Evolutionary conservation across 805 yeast species (phyloP), one percentile per base, ranked within the genome.

Genomic region (Ogataea angusta): DNA sequence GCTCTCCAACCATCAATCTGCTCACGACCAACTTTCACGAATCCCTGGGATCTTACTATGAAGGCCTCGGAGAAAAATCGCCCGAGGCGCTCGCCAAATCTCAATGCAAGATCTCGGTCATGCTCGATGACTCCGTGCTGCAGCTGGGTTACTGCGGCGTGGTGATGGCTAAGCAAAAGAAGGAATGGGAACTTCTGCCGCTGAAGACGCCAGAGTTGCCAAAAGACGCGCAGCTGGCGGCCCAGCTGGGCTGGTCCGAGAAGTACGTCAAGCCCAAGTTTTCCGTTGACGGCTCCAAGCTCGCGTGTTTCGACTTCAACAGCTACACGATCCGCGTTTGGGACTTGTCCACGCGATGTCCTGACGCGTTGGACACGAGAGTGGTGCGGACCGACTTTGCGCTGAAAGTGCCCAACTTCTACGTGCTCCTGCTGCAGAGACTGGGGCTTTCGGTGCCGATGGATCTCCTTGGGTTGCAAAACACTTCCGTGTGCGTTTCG

Each of bases 321-420:
- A 34, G 30, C 15, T 54, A 46, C 34, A 18, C 46, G 7, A 50
- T 59, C 19, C 39, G 51, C 7, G 15, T 56, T 8, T 59, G 60
- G 58, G 45, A 49, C 17, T 29, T 55, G n/a, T 16, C 15, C 2
- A 24, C 10, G 4, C 19, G n/a, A 10, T 7, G 15, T 12, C 21
- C 24, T 7, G 57, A 51, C 24, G 28, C 30, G 3, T 14, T 56
- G 14, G 45, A 40, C 16, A 38, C 50, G 8, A 40, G 40, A n/a
- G 39, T 47, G 6, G 18, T 56, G 15, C 48, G 46, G 15, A 40
- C 48, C 10, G 40, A 34, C 10, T 47, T 59, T 12, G 56, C 59
- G 7, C 38, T 60, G n/a, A 56, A 58, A 34, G 50, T 55, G 1
- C 57, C 60, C 2, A 51, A 57, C 32, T 59, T 59, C 17, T 47